phyloP scores from a whole-genome alignment of 2,329 filamentous ascomycete species.

The Albophoma yamanashiensis region DNA sequence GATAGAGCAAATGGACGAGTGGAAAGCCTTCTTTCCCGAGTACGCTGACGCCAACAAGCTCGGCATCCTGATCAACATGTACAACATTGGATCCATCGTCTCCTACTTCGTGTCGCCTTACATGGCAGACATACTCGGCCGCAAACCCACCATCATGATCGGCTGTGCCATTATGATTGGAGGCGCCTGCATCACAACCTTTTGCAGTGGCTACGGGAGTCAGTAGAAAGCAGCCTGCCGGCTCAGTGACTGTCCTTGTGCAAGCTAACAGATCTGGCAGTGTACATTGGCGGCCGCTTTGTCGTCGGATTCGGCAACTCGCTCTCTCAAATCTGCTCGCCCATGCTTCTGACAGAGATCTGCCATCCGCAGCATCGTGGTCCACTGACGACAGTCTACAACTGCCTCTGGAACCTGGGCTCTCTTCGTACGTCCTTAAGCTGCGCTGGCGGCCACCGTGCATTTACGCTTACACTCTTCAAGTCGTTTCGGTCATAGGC shows the following conservation, averaged over 20 bases:
- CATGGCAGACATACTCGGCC: constrained; percentile 31
- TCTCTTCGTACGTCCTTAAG: constrained; percentile 21
- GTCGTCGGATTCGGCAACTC: constrained; percentile 55
- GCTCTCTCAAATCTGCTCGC: constrained; percentile 52
- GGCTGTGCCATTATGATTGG: constrained; percentile 36
- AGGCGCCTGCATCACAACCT: constrained; percentile 29
- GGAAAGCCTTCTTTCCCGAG: constrained; percentile 39
- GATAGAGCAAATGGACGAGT: constrained; percentile 38
- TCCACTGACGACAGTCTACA: constrained; percentile 55
- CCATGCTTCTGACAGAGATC: constrained; percentile 54
- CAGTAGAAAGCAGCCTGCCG: constrained; percentile 9
- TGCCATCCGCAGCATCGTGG: constrained; percentile 59
- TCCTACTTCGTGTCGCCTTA: constrained; percentile 36
- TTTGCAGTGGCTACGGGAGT: constrained; percentile 32
- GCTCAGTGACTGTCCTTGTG: neutral
- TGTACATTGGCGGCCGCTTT: constrained; percentile 28
- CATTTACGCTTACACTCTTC: neutral
- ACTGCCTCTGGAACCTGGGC: constrained; percentile 57
- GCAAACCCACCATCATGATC: constrained; percentile 29
- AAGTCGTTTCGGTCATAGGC: constrained; percentile 48
- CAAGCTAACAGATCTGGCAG: constrained; percentile 2
- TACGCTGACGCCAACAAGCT: constrained; percentile 27
- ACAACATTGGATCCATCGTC: constrained; percentile 38
- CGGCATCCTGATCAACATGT: constrained; percentile 40
- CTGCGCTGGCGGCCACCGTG: rapidly evolving